These are phyloP conservation scores for Hymenotorrendiella dingleyae DNA, from an alignment of 2,329 filamentous ascomycete species.

Conservation along the genomic window DNA sequence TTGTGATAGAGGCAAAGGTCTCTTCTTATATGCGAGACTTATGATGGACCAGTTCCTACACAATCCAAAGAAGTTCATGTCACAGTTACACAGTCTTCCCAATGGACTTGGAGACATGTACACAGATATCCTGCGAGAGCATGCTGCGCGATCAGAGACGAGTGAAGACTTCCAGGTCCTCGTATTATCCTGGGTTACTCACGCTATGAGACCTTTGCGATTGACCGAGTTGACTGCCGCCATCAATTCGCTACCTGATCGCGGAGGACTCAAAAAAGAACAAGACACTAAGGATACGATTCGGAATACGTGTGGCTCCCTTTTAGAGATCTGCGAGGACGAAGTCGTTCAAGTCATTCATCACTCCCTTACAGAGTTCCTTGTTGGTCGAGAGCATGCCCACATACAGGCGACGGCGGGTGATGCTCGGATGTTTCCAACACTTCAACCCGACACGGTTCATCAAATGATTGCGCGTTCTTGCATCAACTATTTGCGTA, in stretches of 20 bases:
- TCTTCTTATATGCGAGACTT: slow-evolving; percentile 22
- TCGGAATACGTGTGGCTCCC: slow-evolving; percentile 33
- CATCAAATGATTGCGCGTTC: slow-evolving; percentile 5
- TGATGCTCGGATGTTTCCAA: slow-evolving; percentile 7
- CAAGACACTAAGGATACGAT: slow-evolving; percentile 33
- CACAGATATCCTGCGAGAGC: slow-evolving; percentile 32
- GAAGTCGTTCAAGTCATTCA: slow-evolving; percentile 41
- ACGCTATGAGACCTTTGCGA: slow-evolving; percentile 36
- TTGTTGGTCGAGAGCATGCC: slow-evolving; percentile 26
- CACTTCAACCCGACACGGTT: slow-evolving; percentile 1
- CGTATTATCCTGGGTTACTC: slow-evolving; percentile 37
- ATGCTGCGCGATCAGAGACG: slow-evolving; percentile 31
- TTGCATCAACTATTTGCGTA: background rate
- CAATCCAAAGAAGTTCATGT: slow-evolving; percentile 11
- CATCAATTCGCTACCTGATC: slow-evolving; percentile 18
- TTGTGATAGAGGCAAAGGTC: slow-evolving; percentile 5
- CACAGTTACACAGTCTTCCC: slow-evolving; percentile 26
- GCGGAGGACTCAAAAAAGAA: slow-evolving; percentile 1
- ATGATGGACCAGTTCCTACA: slow-evolving; percentile 22
- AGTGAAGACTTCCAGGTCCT: slow-evolving; percentile 30
- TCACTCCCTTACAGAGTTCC: slow-evolving; percentile 43
- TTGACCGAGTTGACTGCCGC: slow-evolving; percentile 36
- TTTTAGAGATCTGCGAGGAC: slow-evolving; percentile 41
- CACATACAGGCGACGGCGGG: background rate
- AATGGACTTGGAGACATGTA: slow-evolving; percentile 36